Percentiles rank a stretch among this genome's conserved stretches.
phyloP scores from a whole-genome alignment of 306 rosid species.

The Delonix regia region DNA sequence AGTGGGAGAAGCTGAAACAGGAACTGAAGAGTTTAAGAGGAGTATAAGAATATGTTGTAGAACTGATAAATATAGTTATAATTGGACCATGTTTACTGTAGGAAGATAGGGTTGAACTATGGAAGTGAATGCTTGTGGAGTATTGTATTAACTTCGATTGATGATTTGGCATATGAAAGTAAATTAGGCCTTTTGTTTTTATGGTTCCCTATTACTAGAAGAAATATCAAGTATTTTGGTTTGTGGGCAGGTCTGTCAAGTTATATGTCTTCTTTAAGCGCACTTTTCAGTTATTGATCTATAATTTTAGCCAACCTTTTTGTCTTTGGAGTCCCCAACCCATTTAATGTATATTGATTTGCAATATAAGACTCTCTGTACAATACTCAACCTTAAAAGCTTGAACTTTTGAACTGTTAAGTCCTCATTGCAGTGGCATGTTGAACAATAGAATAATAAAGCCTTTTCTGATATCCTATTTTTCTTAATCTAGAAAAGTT shows the following conservation, averaged over 20 bases:
- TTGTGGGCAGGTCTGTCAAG: neutral
- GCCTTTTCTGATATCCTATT: neutral
- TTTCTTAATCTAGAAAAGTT: slow-evolving; percentile 11
- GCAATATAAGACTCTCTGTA: neutral
- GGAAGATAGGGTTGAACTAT: neutral
- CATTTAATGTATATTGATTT: neutral
- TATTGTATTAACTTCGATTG: neutral
- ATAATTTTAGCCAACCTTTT: neutral
- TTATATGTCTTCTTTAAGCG: neutral
- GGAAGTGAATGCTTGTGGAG: slow-evolving; percentile 1
- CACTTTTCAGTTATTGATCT: neutral
- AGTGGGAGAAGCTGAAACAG: slow-evolving; percentile 5
- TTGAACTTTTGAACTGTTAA: neutral
- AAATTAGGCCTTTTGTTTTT: slow-evolving; percentile 1
- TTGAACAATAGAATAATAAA: neutral
- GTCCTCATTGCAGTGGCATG: slow-evolving; percentile 1
- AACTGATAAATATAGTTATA: neutral
- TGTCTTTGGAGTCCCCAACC: slow-evolving; percentile 11
- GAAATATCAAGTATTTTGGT: neutral
- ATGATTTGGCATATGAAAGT: slow-evolving; percentile 1
- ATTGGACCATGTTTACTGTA: neutral
- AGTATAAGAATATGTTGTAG: neutral
- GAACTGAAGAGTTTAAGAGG: neutral
- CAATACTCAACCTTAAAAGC: neutral
- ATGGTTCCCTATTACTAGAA: neutral